Conservation (phyloP, 2,329 filamentous ascomycete genomes). For the Pyricularia pennisetigena region DNA sequence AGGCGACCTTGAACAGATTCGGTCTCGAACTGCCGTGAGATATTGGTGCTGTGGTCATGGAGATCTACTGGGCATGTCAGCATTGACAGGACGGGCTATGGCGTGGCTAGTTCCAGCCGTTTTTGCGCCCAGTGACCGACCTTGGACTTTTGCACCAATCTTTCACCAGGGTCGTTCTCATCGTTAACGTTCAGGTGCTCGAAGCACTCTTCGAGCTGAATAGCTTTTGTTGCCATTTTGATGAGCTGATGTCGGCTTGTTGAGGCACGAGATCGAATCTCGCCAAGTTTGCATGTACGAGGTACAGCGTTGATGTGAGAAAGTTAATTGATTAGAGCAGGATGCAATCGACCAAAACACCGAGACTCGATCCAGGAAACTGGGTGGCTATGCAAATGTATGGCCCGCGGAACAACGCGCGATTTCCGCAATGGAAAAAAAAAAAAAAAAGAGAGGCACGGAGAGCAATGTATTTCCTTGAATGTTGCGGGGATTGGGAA, state of each 20-base stretch:
- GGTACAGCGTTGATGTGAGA: neutral
- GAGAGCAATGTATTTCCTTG: neutral
- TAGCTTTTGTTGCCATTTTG: constrained; percentile 59
- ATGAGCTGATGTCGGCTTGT: neutral
- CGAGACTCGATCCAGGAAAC: neutral
- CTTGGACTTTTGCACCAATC: constrained; percentile 64
- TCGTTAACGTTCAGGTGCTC: constrained; percentile 86
- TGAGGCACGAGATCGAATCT: neutral
- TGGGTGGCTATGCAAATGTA: neutral
- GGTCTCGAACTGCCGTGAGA: constrained; percentile 31
- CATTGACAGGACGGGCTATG: too few species aligned
- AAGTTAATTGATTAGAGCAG: neutral
- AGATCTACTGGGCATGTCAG: neutral
- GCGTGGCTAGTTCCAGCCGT: constrained; percentile 7
- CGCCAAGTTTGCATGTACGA: neutral
- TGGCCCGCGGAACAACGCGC: neutral
- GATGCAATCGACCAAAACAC: neutral
- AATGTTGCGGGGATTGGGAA: neutral
- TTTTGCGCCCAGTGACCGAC: constrained; percentile 30
- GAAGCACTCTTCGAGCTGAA: constrained; percentile 67
- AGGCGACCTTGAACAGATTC: constrained; percentile 76
- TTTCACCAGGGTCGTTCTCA: constrained; percentile 61
- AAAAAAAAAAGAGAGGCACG: neutral
- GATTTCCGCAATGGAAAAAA: neutral
- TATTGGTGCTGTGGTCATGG: constrained; percentile 39